Percentiles rank a stretch among this genome's conserved stretches.
These are phyloP conservation scores for Pythium coloratum DNA, from an alignment of 352 stramenopile genomes.

Conservation along the genomic window DNA sequence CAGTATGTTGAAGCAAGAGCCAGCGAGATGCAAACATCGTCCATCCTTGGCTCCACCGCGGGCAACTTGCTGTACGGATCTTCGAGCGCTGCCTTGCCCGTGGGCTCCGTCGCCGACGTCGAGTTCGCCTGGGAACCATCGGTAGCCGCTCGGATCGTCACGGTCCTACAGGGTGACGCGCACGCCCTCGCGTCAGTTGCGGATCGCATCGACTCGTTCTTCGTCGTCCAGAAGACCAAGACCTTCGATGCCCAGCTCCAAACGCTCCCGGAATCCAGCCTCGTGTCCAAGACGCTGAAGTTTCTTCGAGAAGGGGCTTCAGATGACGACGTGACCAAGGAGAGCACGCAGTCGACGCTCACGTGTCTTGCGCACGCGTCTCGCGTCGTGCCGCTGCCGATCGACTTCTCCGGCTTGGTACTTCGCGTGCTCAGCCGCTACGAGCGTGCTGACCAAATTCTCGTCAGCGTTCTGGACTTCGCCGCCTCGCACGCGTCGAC, in stretches of 20 bases:
- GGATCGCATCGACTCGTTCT: conserved; percentile 11
- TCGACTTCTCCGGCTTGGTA: conserved; percentile 12
- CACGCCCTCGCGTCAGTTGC: conserved; percentile 5
- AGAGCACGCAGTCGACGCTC: not conserved
- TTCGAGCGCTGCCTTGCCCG: not conserved
- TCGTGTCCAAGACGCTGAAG: conserved; percentile 18
- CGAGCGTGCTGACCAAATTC: not conserved
- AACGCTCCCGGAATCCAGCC: conserved; percentile 13
- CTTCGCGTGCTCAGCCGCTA: conserved; percentile 10
- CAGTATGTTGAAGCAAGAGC: not conserved
- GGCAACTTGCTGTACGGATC: conserved; percentile 12
- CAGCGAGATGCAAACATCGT: not conserved
- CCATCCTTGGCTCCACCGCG: not conserved
- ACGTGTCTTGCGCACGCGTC: conserved; percentile 7
- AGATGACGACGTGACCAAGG: not conserved
- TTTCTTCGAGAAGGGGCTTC: conserved; percentile 13
- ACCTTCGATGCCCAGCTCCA: conserved; percentile 20
- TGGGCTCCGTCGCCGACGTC: not conserved
- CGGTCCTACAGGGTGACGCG: not conserved
- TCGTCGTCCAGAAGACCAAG: conserved; percentile 24
- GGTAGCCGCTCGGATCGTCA: not conserved
- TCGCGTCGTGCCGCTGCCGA: conserved; percentile 3
- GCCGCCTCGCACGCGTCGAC: conserved; percentile 12
- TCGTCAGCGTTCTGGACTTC: conserved; percentile 8
- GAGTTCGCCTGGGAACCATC: conserved; percentile 14